These are phyloP conservation scores for Arthrobotrys musiformis DNA, from an alignment of 2,329 filamentous ascomycete species.

Conservation along the genomic window DNA sequence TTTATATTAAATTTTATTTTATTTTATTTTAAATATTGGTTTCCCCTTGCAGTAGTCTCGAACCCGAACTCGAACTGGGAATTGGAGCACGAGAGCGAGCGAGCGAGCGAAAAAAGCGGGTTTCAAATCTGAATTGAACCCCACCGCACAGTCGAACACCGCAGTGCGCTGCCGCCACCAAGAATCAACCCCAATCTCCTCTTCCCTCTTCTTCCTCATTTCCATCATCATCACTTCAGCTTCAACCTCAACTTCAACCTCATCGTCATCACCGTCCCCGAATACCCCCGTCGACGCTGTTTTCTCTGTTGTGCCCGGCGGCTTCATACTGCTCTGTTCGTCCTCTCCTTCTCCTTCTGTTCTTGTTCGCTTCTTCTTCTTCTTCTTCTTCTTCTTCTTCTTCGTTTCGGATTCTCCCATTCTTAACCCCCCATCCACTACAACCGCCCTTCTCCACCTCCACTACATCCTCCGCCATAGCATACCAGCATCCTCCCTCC, in stretches of 20 bases:
- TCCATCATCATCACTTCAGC: background rate
- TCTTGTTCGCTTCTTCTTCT: constrained; percentile 17
- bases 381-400: background rate
- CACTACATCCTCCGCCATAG: background rate
- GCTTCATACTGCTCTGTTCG: background rate
- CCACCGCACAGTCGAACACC: too few species aligned
- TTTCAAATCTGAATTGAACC: constrained; percentile 10
- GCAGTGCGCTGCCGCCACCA: too few species aligned
- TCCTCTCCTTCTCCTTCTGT: background rate
- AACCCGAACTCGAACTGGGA: background rate
- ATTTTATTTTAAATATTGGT: background rate
- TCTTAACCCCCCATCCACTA: background rate
- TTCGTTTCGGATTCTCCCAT: background rate
- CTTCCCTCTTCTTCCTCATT: background rate
- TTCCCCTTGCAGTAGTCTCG: background rate
- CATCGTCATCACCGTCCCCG: background rate
- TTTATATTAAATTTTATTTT: constrained; percentile 5
- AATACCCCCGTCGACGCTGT: background rate
- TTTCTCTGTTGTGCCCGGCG: background rate
- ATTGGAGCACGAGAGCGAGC: background rate
- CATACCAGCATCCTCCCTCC: background rate
- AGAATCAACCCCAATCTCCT: background rate
- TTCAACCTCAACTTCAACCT: constrained; percentile 7
- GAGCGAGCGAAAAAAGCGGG: constrained; percentile 9
- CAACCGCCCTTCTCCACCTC: background rate